These are phyloP conservation scores for Penstemon davidsonii DNA, from an alignment of 257 asterid species.

Conservation along the genomic window DNA sequence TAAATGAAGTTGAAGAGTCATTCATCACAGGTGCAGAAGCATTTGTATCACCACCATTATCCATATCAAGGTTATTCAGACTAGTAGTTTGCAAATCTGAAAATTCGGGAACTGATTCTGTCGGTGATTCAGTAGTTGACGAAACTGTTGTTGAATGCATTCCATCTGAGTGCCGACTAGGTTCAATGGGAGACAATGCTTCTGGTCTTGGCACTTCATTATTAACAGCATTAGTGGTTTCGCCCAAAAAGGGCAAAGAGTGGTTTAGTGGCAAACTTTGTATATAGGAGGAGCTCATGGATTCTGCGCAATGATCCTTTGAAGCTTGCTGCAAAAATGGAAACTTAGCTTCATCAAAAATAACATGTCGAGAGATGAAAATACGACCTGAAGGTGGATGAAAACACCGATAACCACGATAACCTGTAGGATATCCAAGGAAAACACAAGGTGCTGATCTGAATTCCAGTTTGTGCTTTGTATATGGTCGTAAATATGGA, in stretches of 20 bases:
- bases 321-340: neutral
- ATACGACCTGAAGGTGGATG: neutral
- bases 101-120: too few species aligned
- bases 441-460: constrained; percentile 13
- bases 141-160: too few species aligned
- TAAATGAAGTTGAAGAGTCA: neutral
- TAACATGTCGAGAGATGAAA: neutral
- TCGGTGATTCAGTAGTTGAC: too few species aligned
- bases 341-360: neutral
- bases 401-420: neutral
- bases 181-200: too few species aligned
- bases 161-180: too few species aligned
- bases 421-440: neutral
- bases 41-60: too few species aligned
- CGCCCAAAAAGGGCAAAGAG: neutral
- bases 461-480: neutral
- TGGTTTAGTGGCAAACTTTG: neutral
- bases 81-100: too few species aligned
- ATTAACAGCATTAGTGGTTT: too few species aligned
- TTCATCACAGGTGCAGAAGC: too few species aligned
- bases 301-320: neutral
- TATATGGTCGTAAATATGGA: constrained; percentile 5
- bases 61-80: too few species aligned
- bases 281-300: neutral
- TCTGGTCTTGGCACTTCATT: too few species aligned